phyloP scores from a whole-genome alignment of 2,329 filamentous ascomycete genomes.

The Atkinsonella hypoxylon region DNA sequence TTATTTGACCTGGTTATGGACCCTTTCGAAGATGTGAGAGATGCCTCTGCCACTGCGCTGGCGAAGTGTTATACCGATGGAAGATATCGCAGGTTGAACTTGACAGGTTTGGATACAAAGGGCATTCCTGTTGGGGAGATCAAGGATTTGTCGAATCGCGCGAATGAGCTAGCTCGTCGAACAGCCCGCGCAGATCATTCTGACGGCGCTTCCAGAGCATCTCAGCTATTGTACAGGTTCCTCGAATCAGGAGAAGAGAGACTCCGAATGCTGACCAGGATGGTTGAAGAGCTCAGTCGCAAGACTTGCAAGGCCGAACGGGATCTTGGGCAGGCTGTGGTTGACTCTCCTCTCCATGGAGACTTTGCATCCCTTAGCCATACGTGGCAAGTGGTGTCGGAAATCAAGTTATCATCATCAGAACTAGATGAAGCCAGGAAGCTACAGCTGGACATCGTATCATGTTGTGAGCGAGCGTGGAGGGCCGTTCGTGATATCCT shows the following conservation, averaged over 20 bases:
- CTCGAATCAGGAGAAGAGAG: conserved; percentile 30
- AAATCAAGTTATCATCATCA: conserved; percentile 24
- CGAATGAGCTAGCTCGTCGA: conserved; percentile 46
- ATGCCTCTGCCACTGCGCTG: conserved; percentile 39
- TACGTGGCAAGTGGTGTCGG: conserved; percentile 39
- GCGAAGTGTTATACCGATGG: conserved; percentile 32
- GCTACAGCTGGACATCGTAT: conserved; percentile 45
- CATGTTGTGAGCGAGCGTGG: conserved; percentile 63
- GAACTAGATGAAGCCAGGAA: conserved; percentile 24
- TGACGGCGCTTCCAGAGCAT: conserved; percentile 73
- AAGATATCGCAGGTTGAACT: conserved; percentile 18
- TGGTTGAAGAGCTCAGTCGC: conserved; percentile 50
- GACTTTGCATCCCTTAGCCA: conserved; percentile 54
- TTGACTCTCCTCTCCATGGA: conserved; percentile 56
- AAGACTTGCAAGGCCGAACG: conserved; percentile 51
- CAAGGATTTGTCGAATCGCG: conserved; percentile 34
- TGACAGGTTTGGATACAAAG: conserved; percentile 9
- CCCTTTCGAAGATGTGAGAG: conserved; percentile 85
- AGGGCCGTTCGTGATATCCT: conserved; percentile 60
- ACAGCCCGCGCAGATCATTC: conserved; percentile 86
- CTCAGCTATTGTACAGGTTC: conserved; percentile 55
- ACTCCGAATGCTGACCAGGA: conserved; percentile 38
- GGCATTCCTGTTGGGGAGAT: conserved; percentile 23
- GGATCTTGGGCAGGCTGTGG: conserved; percentile 55
- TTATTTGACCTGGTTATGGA: conserved; percentile 74